Evolutionary conservation across 2,329 filamentous ascomycete species (phyloP), one percentile per base, ranked within the genome.

Genomic region (Elsinoe ampelina): DNA sequence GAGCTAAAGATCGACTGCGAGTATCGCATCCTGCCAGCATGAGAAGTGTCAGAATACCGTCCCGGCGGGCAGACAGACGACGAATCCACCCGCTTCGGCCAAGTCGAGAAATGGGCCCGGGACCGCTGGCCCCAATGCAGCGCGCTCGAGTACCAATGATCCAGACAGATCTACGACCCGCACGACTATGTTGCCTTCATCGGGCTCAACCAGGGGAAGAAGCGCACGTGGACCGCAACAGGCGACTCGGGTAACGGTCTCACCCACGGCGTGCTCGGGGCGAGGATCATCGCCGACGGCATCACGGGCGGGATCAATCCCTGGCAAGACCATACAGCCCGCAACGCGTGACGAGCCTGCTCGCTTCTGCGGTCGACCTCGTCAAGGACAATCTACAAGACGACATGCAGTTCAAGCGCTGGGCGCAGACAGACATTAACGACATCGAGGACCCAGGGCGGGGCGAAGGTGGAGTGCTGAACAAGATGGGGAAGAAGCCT

Each of bases 181-280:
- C 71, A 75, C 10, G 79, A 82, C 61, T 74, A 72, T 63, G 72
- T 82, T 71, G 78, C 73, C 0, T 81, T 77, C 58, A 80, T 81
- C 50, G 80, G 80, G 26, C 74, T 73, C 60, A 80, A 81, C 62
- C 76, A 77, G 54, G 78, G 77, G 11, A 70, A 66, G 11, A 72
- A 77, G 36, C 74, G 76, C 62, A 74, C 76, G 2, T 83, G 76
- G 59, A 72, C 82, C 39, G 69, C 79, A 5, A 82, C 79, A 0
- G 79, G 80, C 0, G 80, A 82, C 62, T 80, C 75, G 2, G 80
- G 80, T 1, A 79, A 82, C 59, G 79, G 79, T 0, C 67, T 82
- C 8, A 82, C 80, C 0, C 77, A 82, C 54, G 79, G 77, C 12
- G 76, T 80, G 0, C 62, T 82, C 5, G 79, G 77, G 0, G 76